These are phyloP conservation scores for Malus orientalis DNA, from an alignment of 306 rosid species.

Conservation along the genomic window DNA sequence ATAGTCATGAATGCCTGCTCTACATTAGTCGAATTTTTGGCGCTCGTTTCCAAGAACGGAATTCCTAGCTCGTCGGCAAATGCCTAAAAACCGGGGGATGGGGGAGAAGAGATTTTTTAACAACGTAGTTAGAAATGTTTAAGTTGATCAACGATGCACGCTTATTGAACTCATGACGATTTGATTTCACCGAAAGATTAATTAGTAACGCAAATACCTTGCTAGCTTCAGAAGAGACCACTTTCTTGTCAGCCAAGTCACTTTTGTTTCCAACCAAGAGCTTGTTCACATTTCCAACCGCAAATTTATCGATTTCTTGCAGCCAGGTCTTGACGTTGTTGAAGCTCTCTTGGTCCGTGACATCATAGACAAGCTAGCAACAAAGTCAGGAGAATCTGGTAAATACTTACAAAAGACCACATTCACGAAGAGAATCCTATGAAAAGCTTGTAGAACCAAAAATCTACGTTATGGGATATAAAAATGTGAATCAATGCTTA, in stretches of 20 bases:
- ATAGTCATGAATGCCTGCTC: constrained; percentile 82
- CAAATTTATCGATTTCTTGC: constrained; percentile 72
- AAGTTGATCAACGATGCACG: not conserved
- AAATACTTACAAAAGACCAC: not conserved
- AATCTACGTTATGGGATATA: not conserved
- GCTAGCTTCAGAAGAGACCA: constrained; percentile 61
- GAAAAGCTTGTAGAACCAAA: not conserved
- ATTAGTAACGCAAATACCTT: constrained; percentile 32
- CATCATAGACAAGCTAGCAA: constrained; percentile 69
- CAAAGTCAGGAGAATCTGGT: not conserved
- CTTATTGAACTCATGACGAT: not conserved
- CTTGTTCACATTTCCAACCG: constrained; percentile 68
- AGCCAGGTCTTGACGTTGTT: constrained; percentile 77
- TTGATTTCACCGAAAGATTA: not conserved
- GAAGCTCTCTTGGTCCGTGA: constrained; percentile 78
- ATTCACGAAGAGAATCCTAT: not conserved
- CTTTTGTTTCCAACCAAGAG: constrained; percentile 69
- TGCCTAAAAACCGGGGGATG: constrained; percentile 30
- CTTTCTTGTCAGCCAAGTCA: constrained; percentile 65
- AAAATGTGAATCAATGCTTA: constrained; percentile 15
- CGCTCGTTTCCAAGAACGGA: constrained; percentile 84
- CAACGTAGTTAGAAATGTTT: not conserved
- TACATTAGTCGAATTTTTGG: constrained; percentile 59
- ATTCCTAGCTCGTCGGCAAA: constrained; percentile 79
- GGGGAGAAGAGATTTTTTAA: not conserved